Conservation (phyloP, 208 protist genomes). For the Acanthamoeba lenticulata region DNA sequence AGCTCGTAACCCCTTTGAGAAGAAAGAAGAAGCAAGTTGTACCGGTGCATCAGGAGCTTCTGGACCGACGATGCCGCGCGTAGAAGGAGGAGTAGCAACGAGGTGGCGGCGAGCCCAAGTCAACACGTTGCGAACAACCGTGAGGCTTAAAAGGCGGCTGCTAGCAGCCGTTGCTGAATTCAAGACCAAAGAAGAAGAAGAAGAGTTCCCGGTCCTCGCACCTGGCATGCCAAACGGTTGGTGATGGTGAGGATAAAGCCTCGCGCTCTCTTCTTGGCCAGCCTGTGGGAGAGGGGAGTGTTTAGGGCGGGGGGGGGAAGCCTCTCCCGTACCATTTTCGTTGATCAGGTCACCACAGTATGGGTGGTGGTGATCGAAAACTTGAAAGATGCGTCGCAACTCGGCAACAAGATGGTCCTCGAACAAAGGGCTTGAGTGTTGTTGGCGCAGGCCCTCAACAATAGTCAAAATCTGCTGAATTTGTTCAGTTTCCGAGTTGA, state of each 20-base stretch:
- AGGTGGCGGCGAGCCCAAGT: neutral
- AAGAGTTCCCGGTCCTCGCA: neutral
- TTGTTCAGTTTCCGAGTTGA: conserved; percentile 29
- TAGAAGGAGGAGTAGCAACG: too few relatives aligned
- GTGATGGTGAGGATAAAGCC: too few relatives aligned
- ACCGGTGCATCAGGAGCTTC: neutral
- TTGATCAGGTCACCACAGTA: neutral
- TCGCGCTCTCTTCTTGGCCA: neutral
- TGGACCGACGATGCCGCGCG: too few relatives aligned
- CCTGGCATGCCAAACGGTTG: too few relatives aligned
- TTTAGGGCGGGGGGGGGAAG: neutral
- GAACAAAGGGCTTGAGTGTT: neutral
- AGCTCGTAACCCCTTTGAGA: too few relatives aligned
- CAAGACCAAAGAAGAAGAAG: neutral
- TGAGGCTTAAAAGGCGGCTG: neutral
- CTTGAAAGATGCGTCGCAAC: neutral
- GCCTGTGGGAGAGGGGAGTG: neutral
- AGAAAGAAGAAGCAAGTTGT: neutral
- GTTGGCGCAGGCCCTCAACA: neutral
- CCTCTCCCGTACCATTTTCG: neutral
- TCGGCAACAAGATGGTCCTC: neutral
- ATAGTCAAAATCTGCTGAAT: conserved; percentile 46
- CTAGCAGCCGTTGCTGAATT: neutral
- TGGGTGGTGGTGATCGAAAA: neutral
- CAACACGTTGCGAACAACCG: neutral